Conservation (phyloP, 352 stramenopile species). For the Globisporangium parvum region DNA sequence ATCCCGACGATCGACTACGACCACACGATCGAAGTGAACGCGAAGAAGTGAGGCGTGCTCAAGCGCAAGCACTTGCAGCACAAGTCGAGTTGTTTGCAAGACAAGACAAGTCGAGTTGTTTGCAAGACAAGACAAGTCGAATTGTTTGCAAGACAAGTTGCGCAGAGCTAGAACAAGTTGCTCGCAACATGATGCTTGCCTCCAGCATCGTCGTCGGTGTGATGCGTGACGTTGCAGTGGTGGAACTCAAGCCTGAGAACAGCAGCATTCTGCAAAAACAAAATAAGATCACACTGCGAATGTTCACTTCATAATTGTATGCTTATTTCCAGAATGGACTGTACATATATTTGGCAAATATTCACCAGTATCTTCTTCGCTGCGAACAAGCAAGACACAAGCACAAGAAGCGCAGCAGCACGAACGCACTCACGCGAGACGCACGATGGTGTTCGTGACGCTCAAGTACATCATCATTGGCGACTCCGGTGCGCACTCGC, state of each 20-base stretch:
- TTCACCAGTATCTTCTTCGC: neutral
- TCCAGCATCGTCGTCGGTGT: too few species aligned
- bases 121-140: too few species aligned
- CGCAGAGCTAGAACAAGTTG: too few species aligned
- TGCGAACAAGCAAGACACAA: neutral
- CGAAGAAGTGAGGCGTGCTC: constrained; percentile 24
- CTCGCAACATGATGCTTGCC: too few species aligned
- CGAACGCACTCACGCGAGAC: neutral
- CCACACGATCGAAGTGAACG: constrained; percentile 97
- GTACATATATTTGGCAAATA: too few species aligned
- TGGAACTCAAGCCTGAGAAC: too few species aligned
- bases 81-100: neutral
- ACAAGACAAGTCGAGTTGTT: too few species aligned
- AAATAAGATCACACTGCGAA: too few species aligned
- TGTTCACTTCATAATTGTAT: too few species aligned
- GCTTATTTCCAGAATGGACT: neutral
- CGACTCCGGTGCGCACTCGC: constrained; percentile 41
- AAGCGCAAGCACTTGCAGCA: neutral
- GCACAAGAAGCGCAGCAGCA: neutral
- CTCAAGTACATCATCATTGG: constrained; percentile 90
- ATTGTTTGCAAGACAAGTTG: too few species aligned
- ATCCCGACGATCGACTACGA: constrained; percentile 99
- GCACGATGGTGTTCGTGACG: constrained; percentile 79
- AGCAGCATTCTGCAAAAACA: too few species aligned
- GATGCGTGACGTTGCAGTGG: too few species aligned